Evolutionary conservation across 768 basidiomycete species (phyloP), one percentile per base, ranked within the genome.

Genomic region (Dendrothele bispora): DNA sequence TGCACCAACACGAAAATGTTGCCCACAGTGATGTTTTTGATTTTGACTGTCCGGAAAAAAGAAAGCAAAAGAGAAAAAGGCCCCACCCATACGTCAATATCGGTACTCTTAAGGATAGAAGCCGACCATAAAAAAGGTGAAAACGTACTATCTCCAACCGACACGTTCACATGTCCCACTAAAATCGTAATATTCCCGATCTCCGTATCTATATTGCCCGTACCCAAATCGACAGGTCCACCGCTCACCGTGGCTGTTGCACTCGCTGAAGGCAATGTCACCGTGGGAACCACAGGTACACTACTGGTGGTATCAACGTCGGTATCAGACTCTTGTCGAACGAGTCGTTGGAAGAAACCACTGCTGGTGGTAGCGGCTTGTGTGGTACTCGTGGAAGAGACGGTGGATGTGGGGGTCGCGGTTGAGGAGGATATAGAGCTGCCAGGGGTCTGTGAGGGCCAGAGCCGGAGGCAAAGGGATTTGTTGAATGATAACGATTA

Each of bases 1-100:
- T 55, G 54, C 7, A 55, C 54, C 38, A 55, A 42, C 30, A 55
- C 46, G 32, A 55, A 55, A 8, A 55, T 55, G 34, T 55, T 55
- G 12, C 54, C 54, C 20, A 52, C 35, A 3, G 54, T 35, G 2
- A 55, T 51, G 38, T 55, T 55, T n/a, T 26, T 47, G 20, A 55
- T 30, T n/a, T 53, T 55, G 4, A 55, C 54, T 55, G n/a, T n/a
- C n/a, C n/a, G 12, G 29, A 46, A 27, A 27, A 3, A 27, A 42
- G 10, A 17, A 20, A 20, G 11, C 15, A 50, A 22, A 17, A 12
- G 27, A 5, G 4, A 28, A 22, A 27, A 24, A 4, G 20, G n/a
- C n/a, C n/a, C n/a, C n/a, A n/a, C n/a, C n/a, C n/a, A n/a, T n/a
- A n/a, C n/a, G n/a, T n/a, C n/a, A n/a, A n/a, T n/a, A n/a, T n/a